Evolutionary conservation across 2,329 filamentous ascomycete genomes (phyloP).

Genomic region (Fusarium coffeatum): DNA sequence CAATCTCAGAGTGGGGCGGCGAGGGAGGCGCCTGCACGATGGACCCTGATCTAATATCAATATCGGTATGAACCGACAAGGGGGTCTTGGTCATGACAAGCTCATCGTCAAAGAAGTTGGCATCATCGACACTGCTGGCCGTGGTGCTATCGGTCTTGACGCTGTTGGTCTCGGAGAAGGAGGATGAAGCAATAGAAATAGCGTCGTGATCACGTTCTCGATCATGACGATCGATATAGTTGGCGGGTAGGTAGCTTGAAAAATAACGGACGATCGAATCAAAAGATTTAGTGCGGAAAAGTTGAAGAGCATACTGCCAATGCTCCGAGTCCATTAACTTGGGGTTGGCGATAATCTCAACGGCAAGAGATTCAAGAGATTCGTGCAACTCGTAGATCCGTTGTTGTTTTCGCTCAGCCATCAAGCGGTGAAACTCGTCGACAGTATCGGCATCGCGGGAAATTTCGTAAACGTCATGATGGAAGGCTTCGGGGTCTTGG

Average conservation of each 20-base stretch:
- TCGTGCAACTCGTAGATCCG: slow-evolving; percentile 67
- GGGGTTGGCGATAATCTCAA: slow-evolving; percentile 71
- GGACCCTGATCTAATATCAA: slow-evolving; percentile 38
- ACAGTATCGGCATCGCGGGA: slow-evolving; percentile 62
- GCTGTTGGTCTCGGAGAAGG: slow-evolving; percentile 54
- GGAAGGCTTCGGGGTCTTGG: slow-evolving; percentile 70
- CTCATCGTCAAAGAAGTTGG: slow-evolving; percentile 59
- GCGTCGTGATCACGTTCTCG: slow-evolving; percentile 49
- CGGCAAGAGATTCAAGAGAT: slow-evolving; percentile 66
- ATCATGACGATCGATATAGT: slow-evolving; percentile 58
- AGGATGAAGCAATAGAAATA: slow-evolving; percentile 51
- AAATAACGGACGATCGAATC: slow-evolving; percentile 71
- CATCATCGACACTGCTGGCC: slow-evolving; percentile 55
- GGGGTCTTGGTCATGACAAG: slow-evolving; percentile 61
- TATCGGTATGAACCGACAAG: slow-evolving; percentile 44
- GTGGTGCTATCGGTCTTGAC: slow-evolving; percentile 53
- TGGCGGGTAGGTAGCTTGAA: slow-evolving; percentile 66
- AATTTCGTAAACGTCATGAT: slow-evolving; percentile 71
- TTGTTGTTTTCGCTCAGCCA: slow-evolving; percentile 65
- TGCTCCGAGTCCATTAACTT: slow-evolving; percentile 68
- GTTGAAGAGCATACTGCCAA: slow-evolving; percentile 68
- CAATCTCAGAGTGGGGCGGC: slow-evolving; percentile 63
- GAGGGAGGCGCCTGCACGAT: slow-evolving; percentile 47
- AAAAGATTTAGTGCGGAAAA: slow-evolving; percentile 68
- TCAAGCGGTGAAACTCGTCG: slow-evolving; percentile 66